Base-by-base conservation (phyloP, 2,329 filamentous ascomycete species). In the Phialemoniopsis sp. region DNA sequence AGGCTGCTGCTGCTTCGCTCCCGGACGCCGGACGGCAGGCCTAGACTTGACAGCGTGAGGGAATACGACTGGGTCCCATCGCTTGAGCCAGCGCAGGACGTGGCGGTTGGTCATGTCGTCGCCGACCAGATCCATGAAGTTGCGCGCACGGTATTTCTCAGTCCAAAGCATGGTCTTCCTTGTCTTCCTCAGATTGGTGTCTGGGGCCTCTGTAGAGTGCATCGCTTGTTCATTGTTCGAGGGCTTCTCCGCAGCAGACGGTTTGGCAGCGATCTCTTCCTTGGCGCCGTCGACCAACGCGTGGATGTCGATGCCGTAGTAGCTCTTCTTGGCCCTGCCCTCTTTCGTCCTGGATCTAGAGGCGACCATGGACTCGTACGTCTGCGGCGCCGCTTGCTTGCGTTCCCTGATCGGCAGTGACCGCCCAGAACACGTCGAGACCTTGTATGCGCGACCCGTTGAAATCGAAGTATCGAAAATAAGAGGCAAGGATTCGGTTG, bases 261-360 rank as follows among this genome's bases (percentile, higher is more conserved):
- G 14, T 35, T 36, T 26, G 4, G 34, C 34, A 17, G 69, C 64
- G 9, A 76, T 63, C 45, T 89, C 80, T 15, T 76, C 74, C 38
- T 78, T 68, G 4, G 85, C 85, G 13, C 84, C 76, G 41, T 87
- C 82, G 41, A 97, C 75, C 30, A 98, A 67, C 40, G 80, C 72
- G 59, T 96, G 89, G 28, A 98, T 93, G 34, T 95, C 85, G 47
- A 98, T 85, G 9, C 93, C 93, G 58, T 95, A 98, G 63, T 90
- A 97, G 51, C 82, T 84, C 50, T 79, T 79, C 52, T 78, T 79
- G 3, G 86, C 86, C 42, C 80, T 73, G 3, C 85, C 83, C 41
- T 83, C 76, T 46, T 78, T 80, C 1, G 75, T 80, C 40, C 66
- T 77, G 5, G 85, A 87, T 36, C 85, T 72, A 10, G 79, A 74